These are phyloP conservation scores for Boletus fagicola DNA, from an alignment of 768 basidiomycete species.

Conservation along the genomic window DNA sequence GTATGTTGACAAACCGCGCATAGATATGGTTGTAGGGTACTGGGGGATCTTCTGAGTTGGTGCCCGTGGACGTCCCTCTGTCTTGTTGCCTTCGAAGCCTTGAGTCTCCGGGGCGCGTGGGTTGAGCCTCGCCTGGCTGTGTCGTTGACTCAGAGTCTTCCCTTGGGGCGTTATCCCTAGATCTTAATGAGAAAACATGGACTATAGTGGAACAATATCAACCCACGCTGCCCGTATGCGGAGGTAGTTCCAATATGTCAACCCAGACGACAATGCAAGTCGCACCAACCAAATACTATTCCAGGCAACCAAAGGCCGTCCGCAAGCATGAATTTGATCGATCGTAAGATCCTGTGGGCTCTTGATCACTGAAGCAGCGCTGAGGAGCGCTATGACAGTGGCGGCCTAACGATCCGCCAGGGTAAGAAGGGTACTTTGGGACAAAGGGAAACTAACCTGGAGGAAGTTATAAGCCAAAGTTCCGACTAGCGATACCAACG, in stretches of 20 bases:
- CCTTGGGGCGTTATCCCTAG: constrained; percentile 23
- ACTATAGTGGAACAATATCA: background rate
- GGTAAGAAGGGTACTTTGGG: constrained; percentile 1
- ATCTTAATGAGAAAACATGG: constrained; percentile 12
- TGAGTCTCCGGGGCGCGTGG: constrained; percentile 12
- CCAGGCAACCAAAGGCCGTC: constrained; percentile 66
- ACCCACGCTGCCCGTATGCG: constrained; percentile 36
- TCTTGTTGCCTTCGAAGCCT: constrained; percentile 20
- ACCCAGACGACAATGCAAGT: constrained; percentile 44
- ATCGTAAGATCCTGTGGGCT: constrained; percentile 42
- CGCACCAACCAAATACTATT: constrained; percentile 62
- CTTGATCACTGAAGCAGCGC: constrained; percentile 43
- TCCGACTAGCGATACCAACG: constrained; percentile 52
- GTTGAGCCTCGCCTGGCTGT: constrained; percentile 24
- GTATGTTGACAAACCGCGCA: constrained; percentile 23
- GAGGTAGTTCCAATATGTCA: constrained; percentile 58
- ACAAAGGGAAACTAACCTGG: constrained; percentile 44
- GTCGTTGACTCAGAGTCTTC: constrained; percentile 31
- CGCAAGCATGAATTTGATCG: constrained; percentile 63
- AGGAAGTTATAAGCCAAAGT: constrained; percentile 47
- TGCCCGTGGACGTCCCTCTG: constrained; percentile 19
- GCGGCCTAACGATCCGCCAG: constrained; percentile 41
- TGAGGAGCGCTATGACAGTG: constrained; percentile 49
- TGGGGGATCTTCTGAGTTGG: constrained; percentile 27
- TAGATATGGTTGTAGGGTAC: constrained; percentile 29